Base-by-base conservation (phyloP, 2,329 filamentous ascomycete genomes). In the Trichoderma cornu-damae region DNA sequence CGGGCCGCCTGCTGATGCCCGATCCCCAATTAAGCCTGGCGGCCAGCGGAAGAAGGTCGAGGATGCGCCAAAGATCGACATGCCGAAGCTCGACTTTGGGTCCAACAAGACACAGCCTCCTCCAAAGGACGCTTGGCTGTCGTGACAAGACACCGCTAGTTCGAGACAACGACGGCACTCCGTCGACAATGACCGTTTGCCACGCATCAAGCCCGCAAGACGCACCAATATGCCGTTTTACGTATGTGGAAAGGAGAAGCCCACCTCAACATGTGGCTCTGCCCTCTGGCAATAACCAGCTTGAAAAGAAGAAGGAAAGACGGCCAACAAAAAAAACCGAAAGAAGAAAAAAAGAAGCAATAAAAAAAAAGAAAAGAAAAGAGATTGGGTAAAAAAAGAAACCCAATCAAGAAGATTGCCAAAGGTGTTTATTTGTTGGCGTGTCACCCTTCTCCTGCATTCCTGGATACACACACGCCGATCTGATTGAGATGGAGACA, bases 31-130 rank as follows among this genome's bases (percentile, higher is more conserved):
- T 49, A 70, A 69, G 63, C 70, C 71, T 61, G 44, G 62, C 24
- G 71, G 66, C 38, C 70, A 66, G 35, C 70, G 70, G 67, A 79
- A 80, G 69, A 75, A 78, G 54, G 77, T 79, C 34, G 78, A 80
- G 61, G 76, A 79, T 22, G 75, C 80, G 26, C 85, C 85, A 11
- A 83, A 79, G 70, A 72, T 89, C 61, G 84, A 86, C 63, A 81
- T 83, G 62, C 80, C 80, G 8, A 78, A 74, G 65, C 73, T 84
- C 59, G 79, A 82, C 64, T 76, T 84, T 62, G 74, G 71, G 6
- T 64, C 74, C 22, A 72, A 73, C 43, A 65, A 64, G 66, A 63
- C 65, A 48, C 63, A 64, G 38, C 61, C 61, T 40, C 65, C 64
- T 43, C 67, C 66, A 52, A 65, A 65, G 40, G 69, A 72, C 35